A percentile compares a stretch with the other conserved stretches of the same genome.
phyloP scores from a whole-genome alignment of 1,139 yeast species.

The Debaryomycetaceae sp. region DNA sequence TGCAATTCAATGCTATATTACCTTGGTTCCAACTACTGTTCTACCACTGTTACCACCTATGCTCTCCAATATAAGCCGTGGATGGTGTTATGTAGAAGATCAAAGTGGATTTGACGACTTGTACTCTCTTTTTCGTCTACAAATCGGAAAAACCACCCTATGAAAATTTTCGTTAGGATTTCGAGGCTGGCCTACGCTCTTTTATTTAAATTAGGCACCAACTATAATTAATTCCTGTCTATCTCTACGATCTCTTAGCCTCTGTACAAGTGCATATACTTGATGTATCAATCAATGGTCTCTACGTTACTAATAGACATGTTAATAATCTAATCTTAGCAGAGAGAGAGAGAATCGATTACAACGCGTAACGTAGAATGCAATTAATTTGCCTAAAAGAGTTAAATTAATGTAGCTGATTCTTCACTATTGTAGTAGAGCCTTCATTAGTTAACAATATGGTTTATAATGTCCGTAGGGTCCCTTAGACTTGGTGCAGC shows the following conservation, averaged over 20 bases:
- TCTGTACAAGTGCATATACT: background rate
- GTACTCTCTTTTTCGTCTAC: background rate
- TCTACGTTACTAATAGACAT: background rate
- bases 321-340: background rate
- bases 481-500: background rate
- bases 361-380: constrained; percentile 5
- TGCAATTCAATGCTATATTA: no score
- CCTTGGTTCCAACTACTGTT: no score
- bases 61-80: no score
- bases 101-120: background rate
- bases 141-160: background rate
- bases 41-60: no score
- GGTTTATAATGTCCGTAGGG: background rate
- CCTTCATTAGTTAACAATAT: background rate
- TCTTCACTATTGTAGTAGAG: background rate
- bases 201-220: background rate
- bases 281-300: background rate
- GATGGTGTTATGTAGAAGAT: background rate
- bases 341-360: background rate
- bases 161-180: background rate
- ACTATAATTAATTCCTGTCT: background rate
- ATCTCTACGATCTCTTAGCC: background rate
- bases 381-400: constrained; percentile 5
- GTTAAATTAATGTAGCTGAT: constrained; percentile 2
- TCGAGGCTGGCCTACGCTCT: background rate